Evolutionary conservation across 2,329 filamentous ascomycete genomes (phyloP).

Genomic region (Canariomyces notabilis): DNA sequence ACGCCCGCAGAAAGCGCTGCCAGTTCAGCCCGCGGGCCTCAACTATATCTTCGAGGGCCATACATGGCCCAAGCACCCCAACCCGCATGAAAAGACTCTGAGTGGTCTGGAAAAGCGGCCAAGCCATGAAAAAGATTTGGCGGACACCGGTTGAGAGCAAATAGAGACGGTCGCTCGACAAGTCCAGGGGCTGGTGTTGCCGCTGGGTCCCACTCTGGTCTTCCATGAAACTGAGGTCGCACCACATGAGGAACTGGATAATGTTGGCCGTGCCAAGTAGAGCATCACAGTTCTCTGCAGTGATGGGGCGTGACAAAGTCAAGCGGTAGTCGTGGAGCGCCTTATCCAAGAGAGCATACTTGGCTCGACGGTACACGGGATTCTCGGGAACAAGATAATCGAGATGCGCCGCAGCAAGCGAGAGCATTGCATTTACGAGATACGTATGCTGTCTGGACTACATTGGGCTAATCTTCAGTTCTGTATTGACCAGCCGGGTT

Average conservation of each 20-base stretch:
- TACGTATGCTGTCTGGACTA: slow-evolving; percentile 25
- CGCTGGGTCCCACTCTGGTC: slow-evolving; percentile 1
- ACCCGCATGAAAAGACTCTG: slow-evolving; percentile 20
- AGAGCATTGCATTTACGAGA: slow-evolving; percentile 23
- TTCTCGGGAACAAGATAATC: slow-evolving; percentile 11
- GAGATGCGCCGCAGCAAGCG: slow-evolving; percentile 19
- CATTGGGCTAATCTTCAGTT: not conserved
- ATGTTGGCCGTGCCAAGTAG: slow-evolving; percentile 26
- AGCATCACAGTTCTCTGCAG: slow-evolving; percentile 23
- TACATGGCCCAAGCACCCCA: slow-evolving; percentile 19
- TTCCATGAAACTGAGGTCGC: slow-evolving; percentile 27
- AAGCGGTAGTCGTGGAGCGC: slow-evolving; percentile 24
- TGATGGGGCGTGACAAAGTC: slow-evolving; percentile 23
- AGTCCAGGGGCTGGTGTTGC: slow-evolving; percentile 13
- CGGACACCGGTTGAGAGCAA: slow-evolving; percentile 28
- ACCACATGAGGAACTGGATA: slow-evolving; percentile 30
- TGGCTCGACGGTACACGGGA: slow-evolving; percentile 22
- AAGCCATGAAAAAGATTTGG: slow-evolving; percentile 25
- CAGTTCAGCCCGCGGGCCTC: slow-evolving; percentile 18
- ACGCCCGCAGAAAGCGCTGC: slow-evolving; percentile 10
- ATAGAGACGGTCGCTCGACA: slow-evolving; percentile 28
- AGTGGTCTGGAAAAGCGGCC: slow-evolving; percentile 20
- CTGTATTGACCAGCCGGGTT: not conserved
- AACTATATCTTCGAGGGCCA: slow-evolving; percentile 20
- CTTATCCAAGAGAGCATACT: slow-evolving; percentile 22